Percentiles rank a stretch among this genome's conserved stretches.
Conservation (phyloP, 1,284 basidiomycete species). For the Mycena sp. region DNA sequence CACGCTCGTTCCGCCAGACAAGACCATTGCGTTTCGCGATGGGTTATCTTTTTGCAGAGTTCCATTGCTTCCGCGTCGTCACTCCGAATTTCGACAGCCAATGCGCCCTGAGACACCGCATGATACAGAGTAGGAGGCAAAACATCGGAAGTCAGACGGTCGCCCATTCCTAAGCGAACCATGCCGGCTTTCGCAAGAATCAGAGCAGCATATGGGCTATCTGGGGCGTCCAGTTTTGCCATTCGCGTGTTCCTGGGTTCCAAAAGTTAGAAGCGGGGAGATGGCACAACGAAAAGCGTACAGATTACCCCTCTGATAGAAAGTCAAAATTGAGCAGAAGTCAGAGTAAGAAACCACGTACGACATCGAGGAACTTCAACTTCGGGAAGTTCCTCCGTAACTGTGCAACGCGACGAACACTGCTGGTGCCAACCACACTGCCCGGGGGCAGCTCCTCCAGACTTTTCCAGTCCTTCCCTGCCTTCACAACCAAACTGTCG, state of each 20-base stretch:
- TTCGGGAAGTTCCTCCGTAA: slow-evolving; percentile 83
- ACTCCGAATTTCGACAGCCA: slow-evolving; percentile 88
- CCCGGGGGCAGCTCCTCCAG: slow-evolving; percentile 90
- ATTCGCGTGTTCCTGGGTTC: slow-evolving; percentile 77
- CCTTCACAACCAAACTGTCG: slow-evolving; percentile 92
- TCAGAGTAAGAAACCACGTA: slow-evolving; percentile 54
- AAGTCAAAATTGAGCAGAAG: slow-evolving; percentile 13
- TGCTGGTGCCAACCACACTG: slow-evolving; percentile 93
- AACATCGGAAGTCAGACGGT: slow-evolving; percentile 85
- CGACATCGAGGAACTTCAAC: slow-evolving; percentile 90
- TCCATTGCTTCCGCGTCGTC: slow-evolving; percentile 72
- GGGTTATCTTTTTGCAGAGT: slow-evolving; percentile 75
- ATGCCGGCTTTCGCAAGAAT: slow-evolving; percentile 97
- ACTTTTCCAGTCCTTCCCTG: slow-evolving; percentile 76
- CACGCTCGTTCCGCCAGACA: slow-evolving; percentile 90
- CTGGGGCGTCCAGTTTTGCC: slow-evolving; percentile 88
- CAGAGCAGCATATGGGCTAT: slow-evolving; percentile 88
- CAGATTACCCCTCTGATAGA: slow-evolving; percentile 79
- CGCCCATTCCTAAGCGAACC: slow-evolving; percentile 79
- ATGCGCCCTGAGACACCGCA: slow-evolving; percentile 95
- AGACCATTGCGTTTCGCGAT: slow-evolving; percentile 80
- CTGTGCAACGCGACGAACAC: slow-evolving; percentile 93
- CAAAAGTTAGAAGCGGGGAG: background rate
- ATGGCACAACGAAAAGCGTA: slow-evolving; percentile 49
- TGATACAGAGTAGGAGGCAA: slow-evolving; percentile 82